A percentile compares a stretch with the other conserved stretches of the same genome.
Conservation (phyloP, 1,284 basidiomycete species). For the Puccinia coronata region DNA sequence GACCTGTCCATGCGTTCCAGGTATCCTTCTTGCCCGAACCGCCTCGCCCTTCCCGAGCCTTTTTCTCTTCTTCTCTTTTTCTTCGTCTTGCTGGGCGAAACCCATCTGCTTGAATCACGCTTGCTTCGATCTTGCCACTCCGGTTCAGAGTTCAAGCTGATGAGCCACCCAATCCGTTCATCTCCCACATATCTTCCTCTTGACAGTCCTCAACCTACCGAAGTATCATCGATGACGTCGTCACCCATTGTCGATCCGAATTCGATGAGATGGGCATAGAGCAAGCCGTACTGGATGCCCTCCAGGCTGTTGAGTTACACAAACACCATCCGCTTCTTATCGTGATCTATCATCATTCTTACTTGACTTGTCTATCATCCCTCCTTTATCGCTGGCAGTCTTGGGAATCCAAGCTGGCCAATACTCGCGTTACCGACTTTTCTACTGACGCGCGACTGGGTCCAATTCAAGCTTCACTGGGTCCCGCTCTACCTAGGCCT, state of each 20-base stretch:
- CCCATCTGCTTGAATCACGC: neutral
- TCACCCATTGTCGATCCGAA: slow-evolving; percentile 81
- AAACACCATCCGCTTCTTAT: neutral
- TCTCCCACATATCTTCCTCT: too few species aligned
- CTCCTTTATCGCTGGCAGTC: slow-evolving; percentile 17
- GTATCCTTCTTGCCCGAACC: neutral
- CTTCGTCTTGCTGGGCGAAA: neutral
- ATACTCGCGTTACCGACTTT: slow-evolving; percentile 46
- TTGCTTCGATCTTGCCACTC: neutral
- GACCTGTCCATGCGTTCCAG: slow-evolving; percentile 8
- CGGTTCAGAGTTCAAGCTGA: neutral
- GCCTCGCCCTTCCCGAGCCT: neutral
- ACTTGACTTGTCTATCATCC: neutral
- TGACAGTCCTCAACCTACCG: slow-evolving; percentile 90
- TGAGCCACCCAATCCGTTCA: slow-evolving; percentile 9
- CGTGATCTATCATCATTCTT: neutral
- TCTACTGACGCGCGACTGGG: slow-evolving; percentile 38
- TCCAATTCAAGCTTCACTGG: slow-evolving; percentile 41
- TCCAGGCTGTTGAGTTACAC: slow-evolving; percentile 72
- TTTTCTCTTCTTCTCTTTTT: neutral
- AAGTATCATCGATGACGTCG: slow-evolving; percentile 93
- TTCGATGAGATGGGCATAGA: slow-evolving; percentile 96
- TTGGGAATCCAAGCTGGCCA: slow-evolving; percentile 48
- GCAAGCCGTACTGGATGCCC: slow-evolving; percentile 82
- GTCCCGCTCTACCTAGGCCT: slow-evolving; percentile 42